Evolutionary conservation across 1,284 basidiomycete species (phyloP), one percentile per base, ranked within the genome.

Genomic region (Calocybe gambosa): DNA sequence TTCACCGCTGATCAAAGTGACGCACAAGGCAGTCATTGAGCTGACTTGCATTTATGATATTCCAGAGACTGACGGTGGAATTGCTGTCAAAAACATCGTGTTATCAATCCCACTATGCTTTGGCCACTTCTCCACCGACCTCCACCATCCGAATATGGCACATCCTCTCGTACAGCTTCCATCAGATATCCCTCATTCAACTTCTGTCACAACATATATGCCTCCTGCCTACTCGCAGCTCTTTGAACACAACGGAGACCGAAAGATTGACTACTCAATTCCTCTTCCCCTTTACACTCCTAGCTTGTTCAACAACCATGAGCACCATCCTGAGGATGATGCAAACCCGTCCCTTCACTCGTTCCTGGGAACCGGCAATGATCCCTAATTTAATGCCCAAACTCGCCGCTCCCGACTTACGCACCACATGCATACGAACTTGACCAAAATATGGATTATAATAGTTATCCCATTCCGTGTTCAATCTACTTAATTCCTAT

Each of bases 171-270:
- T 26, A 3, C 41, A 33, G 29, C 48, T 51, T 26, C 33, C 50
- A 34, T 38, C 46, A 29, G 39, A 35, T 46, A 18, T 47, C 48
- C 29, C 42, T 10, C 45, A 45, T 39, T 39, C 50, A 19, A 50
- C 53, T 20, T 54, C 58, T 13, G 49, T 55, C 33, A 48, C 55
- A 20, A 49, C 50, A 19, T 38, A 53, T 13, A 37, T 55, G 18
- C 44, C 64, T 7, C 88, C 87, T 1, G 74, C 81, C 3, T 90
- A 90, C 58, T 85, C 82, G 1, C 82, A 87, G 50, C 70, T 90
- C 15, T 90, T 80, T 62, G 66, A 89, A 56, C 57, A 70, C 18
- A 84, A 86, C 54, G 87, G 88, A 15, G 79, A 86, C 47, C 71
- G 74, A 43, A 84, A 78, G 62, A 69, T 85, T 38, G 84, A 89